Evolutionary conservation across 1,284 basidiomycete species (phyloP).

Genomic region (Microbotryum scabiosae): DNA sequence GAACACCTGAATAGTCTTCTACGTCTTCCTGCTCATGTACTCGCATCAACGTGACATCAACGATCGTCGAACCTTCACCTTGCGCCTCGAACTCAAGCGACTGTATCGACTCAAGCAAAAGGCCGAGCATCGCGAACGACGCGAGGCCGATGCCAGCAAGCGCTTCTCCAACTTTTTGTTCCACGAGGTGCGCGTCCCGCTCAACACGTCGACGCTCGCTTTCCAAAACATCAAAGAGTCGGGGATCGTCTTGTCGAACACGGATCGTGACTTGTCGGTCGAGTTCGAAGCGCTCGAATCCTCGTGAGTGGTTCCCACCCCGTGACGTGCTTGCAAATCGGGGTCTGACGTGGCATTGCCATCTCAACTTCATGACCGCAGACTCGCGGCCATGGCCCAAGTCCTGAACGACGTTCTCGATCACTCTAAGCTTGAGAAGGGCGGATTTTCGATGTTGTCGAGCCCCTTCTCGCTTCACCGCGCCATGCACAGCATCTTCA

Average conservation of each 20-base stretch:
- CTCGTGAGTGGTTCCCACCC: too few relatives aligned
- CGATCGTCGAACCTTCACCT: constrained; percentile 54
- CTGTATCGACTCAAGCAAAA: constrained; percentile 3
- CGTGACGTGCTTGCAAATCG: too few relatives aligned
- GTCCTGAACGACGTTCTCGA: constrained; percentile 57
- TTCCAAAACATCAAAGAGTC: constrained; percentile 69
- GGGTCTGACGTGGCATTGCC: too few relatives aligned
- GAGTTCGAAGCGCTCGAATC: constrained; percentile 67
- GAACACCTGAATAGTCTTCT: constrained; percentile 32
- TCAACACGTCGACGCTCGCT: constrained; percentile 69
- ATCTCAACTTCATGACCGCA: too few relatives aligned
- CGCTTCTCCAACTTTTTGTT: constrained; percentile 37
- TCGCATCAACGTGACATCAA: constrained; percentile 45
- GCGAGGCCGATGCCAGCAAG: constrained; percentile 3
- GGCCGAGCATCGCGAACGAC: constrained; percentile 1
- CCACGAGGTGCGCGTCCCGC: constrained; percentile 71
- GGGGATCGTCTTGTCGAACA: constrained; percentile 55
- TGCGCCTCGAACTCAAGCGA: constrained; percentile 61
- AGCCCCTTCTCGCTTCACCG: constrained; percentile 73
- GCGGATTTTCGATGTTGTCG: constrained; percentile 60
- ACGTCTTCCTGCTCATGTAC: constrained; percentile 49
- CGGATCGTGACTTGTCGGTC: constrained; percentile 53
- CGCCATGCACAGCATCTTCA: constrained; percentile 69
- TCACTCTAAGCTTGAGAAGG: constrained; percentile 45
- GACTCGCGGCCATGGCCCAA: constrained; percentile 70